phyloP scores from a whole-genome alignment of 2,329 filamentous ascomycete genomes.

The Xylaria sp. region DNA sequence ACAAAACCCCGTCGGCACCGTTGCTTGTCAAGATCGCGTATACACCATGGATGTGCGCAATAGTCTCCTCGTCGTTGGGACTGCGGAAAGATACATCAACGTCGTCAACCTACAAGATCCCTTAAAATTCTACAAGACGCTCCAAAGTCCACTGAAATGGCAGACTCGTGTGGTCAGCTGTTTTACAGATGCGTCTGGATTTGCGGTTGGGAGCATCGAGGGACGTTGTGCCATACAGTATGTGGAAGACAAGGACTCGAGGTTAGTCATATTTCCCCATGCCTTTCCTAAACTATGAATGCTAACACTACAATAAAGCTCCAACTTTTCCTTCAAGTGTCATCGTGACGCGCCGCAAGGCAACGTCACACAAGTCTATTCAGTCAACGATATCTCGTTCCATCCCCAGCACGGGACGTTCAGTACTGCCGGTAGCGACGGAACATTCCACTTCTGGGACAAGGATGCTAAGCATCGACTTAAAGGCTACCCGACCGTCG shows the following conservation, averaged over 20 bases:
- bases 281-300: not conserved
- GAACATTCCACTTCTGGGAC: slow-evolving; percentile 98
- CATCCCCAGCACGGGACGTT: slow-evolving; percentile 98
- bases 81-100: slow-evolving; percentile 95
- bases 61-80: slow-evolving; percentile 89
- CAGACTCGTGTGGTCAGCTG: slow-evolving; percentile 96
- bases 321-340: slow-evolving; percentile 99
- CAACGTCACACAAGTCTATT: slow-evolving; percentile 88
- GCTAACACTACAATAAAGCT: slow-evolving; percentile 56
- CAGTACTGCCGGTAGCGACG: slow-evolving; percentile 93
- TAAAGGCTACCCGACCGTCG: slow-evolving; percentile 87
- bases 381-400: slow-evolving; percentile 97
- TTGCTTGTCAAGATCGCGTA: slow-evolving; percentile 79
- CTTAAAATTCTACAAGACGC: slow-evolving; percentile 91
- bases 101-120: slow-evolving; percentile 92
- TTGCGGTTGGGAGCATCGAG: slow-evolving; percentile 95
- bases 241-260: slow-evolving; percentile 92
- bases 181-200: slow-evolving; percentile 90
- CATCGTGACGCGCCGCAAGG: slow-evolving; percentile 83
- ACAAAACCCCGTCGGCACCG: slow-evolving; percentile 70
- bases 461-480: slow-evolving; percentile 89
- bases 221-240: slow-evolving; percentile 98
- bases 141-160: slow-evolving; percentile 97
- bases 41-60: slow-evolving; percentile 94
- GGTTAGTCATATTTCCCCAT: slow-evolving; percentile 56